Evolutionary conservation across 768 basidiomycete species (phyloP), one percentile per base, ranked within the genome.

Genomic region (Rubroboletus satanas): DNA sequence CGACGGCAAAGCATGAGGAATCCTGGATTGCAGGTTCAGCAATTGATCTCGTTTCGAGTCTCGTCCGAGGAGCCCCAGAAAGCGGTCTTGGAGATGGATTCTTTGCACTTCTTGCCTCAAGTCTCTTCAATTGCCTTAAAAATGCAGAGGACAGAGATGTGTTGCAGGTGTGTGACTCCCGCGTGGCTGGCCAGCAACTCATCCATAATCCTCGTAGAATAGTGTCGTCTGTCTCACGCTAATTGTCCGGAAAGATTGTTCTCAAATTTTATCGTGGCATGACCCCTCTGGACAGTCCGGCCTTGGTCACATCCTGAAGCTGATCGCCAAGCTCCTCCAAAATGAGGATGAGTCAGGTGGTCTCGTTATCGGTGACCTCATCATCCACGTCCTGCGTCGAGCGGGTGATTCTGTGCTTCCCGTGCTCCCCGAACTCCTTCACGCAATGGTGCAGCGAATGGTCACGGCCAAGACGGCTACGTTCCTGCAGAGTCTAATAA

Each of bases 271-370:
- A 6, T 73, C 80, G 1, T 98, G 93, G 92, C 77, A 71, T 28
- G 85, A 89, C 59, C 59, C 74, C 0, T 76, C 77, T 42, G 87
- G 89, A 21, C 81, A 84, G 58, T 81, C 80, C 28, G 96, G 96
- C 14, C 80, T 98, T 10, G 83, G 87, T 35, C 78, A 84, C 55
- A 79, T 90, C 15, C 77, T 98, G 44, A 77, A 78, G 12, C 74
- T 97, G 39, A 83, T 98, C 35, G 91, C 88, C 28, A 84, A 82
- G 57, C 80, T 90, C 43, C 76, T 99, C 28, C 81, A 84, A 53
- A 82, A 77, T 56, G 83, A 90, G 58, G 90, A 93, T 57, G 97
- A 99, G 70, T 88, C 94, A 0, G 93, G 90, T 38, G 96, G 95
- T 10, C 80, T 98, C 21, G 88, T 90, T 49, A 88, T 98, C 45